phyloP scores from a whole-genome alignment of 208 protist species.

The Crithidia expoeki region DNA sequence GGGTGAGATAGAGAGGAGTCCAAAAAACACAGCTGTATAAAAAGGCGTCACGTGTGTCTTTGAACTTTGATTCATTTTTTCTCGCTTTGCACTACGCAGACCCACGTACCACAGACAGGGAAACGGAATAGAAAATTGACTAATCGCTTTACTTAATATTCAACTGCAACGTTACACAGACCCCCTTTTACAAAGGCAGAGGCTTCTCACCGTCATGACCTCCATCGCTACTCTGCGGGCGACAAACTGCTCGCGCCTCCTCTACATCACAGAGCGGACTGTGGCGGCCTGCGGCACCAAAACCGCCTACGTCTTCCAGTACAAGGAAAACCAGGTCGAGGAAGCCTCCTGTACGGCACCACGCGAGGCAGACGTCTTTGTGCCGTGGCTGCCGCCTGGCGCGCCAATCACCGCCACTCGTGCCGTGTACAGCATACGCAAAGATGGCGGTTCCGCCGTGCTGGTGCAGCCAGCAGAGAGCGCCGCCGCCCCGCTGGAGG shows the following conservation, averaged over 20 bases:
- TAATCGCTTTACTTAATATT: background rate
- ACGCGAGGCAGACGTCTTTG: slow-evolving; percentile 32
- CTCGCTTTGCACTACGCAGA: no score
- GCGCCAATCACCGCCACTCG: slow-evolving; percentile 9
- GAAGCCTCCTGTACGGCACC: slow-evolving; percentile 34
- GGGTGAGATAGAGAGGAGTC: no score
- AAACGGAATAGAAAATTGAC: background rate
- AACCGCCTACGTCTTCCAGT: slow-evolving; percentile 40
- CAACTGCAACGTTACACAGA: background rate
- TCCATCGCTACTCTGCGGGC: slow-evolving; percentile 48
- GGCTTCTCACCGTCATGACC: slow-evolving; percentile 27
- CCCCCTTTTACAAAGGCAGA: no score
- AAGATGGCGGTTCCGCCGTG: slow-evolving; percentile 14
- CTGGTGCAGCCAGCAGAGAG: slow-evolving; percentile 14
- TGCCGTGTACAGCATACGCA: slow-evolving; percentile 24
- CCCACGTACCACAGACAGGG: no score
- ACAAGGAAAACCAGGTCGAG: slow-evolving; percentile 11
- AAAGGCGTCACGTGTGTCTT: no score
- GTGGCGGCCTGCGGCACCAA: slow-evolving; percentile 49
- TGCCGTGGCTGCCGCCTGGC: slow-evolving; percentile 54
- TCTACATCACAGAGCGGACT: slow-evolving; percentile 31
- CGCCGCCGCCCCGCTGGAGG: slow-evolving; percentile 13
- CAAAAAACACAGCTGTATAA: no score
- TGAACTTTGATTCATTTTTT: no score
- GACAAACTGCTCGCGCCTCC: slow-evolving; percentile 49